phyloP scores from a whole-genome alignment of 176 grass and related monocot genomes.

The Paspalum notatum region DNA sequence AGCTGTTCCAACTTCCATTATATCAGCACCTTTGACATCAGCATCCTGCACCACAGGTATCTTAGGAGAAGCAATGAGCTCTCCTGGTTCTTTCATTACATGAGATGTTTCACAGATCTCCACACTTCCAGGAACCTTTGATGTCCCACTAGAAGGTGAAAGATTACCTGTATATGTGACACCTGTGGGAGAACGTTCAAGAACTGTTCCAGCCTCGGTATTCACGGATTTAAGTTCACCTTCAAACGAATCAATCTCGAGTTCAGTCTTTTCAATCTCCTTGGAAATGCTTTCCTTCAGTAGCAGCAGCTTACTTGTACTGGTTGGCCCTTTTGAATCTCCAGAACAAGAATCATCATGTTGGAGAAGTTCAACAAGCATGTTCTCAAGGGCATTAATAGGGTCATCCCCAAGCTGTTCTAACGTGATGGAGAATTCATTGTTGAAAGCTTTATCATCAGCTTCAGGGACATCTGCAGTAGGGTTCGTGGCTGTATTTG shows the following conservation, averaged over 20 bases:
- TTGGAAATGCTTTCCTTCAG: slow-evolving; percentile 82
- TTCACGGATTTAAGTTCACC: slow-evolving; percentile 64
- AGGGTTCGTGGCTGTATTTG: slow-evolving; percentile 43
- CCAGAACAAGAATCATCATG: slow-evolving; percentile 73
- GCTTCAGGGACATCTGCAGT: slow-evolving; percentile 29
- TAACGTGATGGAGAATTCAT: slow-evolving; percentile 47
- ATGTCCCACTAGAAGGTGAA: slow-evolving; percentile 47
- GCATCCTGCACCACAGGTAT: slow-evolving; percentile 23
- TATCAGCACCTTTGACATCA: slow-evolving; percentile 1
- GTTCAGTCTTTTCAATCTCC: slow-evolving; percentile 81
- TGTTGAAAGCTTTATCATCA: slow-evolving; percentile 25
- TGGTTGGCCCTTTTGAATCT: slow-evolving; percentile 61
- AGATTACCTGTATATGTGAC: slow-evolving; percentile 35
- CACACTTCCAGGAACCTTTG: slow-evolving; percentile 36
- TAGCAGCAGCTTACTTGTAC: slow-evolving; percentile 57
- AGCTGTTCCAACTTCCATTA: slow-evolving; percentile 38
- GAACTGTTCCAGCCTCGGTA: slow-evolving; percentile 26
- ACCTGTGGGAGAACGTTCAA: slow-evolving; percentile 33
- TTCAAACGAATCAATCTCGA: slow-evolving; percentile 88
- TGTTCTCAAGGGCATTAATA: slow-evolving; percentile 54
- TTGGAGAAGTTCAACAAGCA: slow-evolving; percentile 62
- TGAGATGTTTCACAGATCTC: slow-evolving; percentile 24
- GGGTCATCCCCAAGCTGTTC: slow-evolving; percentile 55
- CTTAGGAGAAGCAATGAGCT: slow-evolving; percentile 22
- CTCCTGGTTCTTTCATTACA: slow-evolving; percentile 41